phyloP scores from a whole-genome alignment of 208 protist genomes.

The Wallacemonas sp. region DNA sequence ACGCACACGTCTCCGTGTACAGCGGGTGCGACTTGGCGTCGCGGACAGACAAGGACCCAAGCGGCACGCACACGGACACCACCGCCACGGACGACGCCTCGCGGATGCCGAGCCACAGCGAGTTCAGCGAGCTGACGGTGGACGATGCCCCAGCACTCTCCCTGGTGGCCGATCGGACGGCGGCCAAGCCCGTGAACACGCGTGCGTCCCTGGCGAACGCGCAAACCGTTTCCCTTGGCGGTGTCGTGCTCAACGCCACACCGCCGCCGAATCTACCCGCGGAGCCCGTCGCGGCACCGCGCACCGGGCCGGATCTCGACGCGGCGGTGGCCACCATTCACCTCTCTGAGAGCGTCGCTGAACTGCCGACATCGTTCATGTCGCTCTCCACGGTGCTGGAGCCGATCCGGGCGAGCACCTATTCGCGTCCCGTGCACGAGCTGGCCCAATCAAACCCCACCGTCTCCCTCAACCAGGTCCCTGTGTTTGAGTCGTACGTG shows the following conservation, averaged over 20 bases:
- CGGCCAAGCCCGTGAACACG: not conserved
- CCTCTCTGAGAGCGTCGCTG: constrained; percentile 20
- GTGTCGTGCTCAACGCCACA: constrained; percentile 18
- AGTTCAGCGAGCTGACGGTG: not conserved
- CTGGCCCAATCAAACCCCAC: no score
- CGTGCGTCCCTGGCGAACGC: not conserved
- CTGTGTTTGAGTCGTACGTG: no score
- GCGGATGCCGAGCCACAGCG: not conserved
- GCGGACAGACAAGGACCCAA: not conserved
- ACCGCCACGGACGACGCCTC: not conserved
- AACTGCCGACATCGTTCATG: constrained; percentile 26
- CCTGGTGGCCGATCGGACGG: not conserved
- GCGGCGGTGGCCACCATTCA: constrained; percentile 28
- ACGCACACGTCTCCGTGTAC: constrained; percentile 7
- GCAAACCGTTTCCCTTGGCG: constrained; percentile 11
- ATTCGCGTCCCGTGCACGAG: not conserved
- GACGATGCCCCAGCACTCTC: no score
- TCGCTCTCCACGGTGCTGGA: constrained; percentile 25
- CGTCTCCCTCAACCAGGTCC: no score
- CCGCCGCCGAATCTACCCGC: constrained; percentile 26
- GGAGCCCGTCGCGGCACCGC: constrained; percentile 3
- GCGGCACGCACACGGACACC: no score
- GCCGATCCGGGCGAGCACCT: not conserved
- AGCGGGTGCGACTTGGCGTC: not conserved
- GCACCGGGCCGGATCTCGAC: constrained; percentile 8